Conservation (phyloP, 2,329 filamentous ascomycete species). For the Xylariaceae sp. region DNA sequence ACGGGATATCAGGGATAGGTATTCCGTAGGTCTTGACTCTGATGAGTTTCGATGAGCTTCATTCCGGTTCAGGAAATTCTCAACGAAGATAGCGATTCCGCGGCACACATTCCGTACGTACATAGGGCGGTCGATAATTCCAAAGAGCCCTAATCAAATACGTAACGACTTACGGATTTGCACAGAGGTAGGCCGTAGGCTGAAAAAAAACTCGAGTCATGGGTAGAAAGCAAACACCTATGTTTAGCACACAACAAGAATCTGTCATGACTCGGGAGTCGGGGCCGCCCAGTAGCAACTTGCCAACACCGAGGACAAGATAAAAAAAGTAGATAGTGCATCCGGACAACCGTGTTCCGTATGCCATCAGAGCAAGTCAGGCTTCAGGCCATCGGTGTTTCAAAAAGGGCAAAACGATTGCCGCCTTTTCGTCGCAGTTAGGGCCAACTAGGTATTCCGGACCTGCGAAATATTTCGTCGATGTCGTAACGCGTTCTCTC, state of each 20-base stretch:
- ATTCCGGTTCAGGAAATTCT: neutral
- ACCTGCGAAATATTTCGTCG: neutral
- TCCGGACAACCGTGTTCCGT: neutral
- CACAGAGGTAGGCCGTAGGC: too few species aligned
- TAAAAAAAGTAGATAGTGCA: neutral
- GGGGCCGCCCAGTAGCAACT: conserved; percentile 3
- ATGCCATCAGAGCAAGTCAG: conserved; percentile 10
- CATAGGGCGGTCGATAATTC: neutral
- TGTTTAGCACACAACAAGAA: neutral
- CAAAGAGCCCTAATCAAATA: too few species aligned
- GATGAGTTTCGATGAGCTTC: neutral
- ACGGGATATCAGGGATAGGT: too few species aligned
- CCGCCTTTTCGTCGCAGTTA: neutral
- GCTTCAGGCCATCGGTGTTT: neutral
- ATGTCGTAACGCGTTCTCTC: neutral
- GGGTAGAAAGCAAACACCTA: neutral
- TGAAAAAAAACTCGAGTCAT: neutral
- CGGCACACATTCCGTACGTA: too few species aligned
- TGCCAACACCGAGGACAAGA: conserved; percentile 4
- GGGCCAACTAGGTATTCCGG: neutral
- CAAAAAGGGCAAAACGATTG: neutral
- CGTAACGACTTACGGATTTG: too few species aligned
- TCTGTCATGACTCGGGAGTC: conserved; percentile 12
- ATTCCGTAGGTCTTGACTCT: neutral
- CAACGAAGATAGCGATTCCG: neutral